Percentiles rank a stretch among this genome's conserved stretches.
Evolutionary conservation across 2,329 filamentous ascomycete genomes (phyloP).

Genomic region (Ascochyta viciae-villosae): DNA sequence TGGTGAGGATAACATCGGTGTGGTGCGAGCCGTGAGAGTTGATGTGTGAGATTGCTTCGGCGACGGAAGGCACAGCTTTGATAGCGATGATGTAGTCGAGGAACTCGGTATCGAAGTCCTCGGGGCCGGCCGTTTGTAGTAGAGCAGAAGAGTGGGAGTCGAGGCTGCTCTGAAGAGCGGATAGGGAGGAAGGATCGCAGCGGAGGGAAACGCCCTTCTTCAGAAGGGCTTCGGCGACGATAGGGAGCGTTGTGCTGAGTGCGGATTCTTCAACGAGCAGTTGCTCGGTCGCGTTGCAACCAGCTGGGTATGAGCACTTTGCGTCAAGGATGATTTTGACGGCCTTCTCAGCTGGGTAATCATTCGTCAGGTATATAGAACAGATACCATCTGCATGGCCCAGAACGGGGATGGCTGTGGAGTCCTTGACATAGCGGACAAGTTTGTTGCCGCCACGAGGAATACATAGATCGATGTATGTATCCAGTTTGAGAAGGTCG

Average conservation of each 20-base stretch:
- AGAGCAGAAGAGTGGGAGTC: constrained; percentile 50
- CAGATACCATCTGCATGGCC: constrained; percentile 96
- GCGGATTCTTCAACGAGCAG: constrained; percentile 81
- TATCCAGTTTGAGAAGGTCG: constrained; percentile 83
- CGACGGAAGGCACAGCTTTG: constrained; percentile 71
- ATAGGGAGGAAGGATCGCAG: constrained; percentile 75
- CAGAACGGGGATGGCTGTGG: constrained; percentile 92
- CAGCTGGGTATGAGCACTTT: constrained; percentile 93
- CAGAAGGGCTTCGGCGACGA: constrained; percentile 75
- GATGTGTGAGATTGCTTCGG: constrained; percentile 84
- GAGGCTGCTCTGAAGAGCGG: constrained; percentile 62
- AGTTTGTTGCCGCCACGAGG: constrained; percentile 90
- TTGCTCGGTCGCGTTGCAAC: constrained; percentile 94
- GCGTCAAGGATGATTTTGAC: constrained; percentile 83
- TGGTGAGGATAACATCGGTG: constrained; percentile 88
- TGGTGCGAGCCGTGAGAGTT: constrained; percentile 92
- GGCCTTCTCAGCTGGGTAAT: constrained; percentile 76
- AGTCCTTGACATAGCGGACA: constrained; percentile 86
- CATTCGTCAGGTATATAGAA: constrained; percentile 80
- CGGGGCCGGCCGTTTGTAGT: constrained; percentile 70
- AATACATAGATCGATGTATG: constrained; percentile 92
- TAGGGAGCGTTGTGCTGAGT: constrained; percentile 71
- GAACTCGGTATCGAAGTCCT: constrained; percentile 89
- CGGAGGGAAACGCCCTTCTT: constrained; percentile 80
- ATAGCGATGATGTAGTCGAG: constrained; percentile 84